Percentiles rank a stretch among this genome's conserved stretches.
Evolutionary conservation across 129 eudicot genomes (phyloP).

Genomic region (Flaveria ramosissima): DNA sequence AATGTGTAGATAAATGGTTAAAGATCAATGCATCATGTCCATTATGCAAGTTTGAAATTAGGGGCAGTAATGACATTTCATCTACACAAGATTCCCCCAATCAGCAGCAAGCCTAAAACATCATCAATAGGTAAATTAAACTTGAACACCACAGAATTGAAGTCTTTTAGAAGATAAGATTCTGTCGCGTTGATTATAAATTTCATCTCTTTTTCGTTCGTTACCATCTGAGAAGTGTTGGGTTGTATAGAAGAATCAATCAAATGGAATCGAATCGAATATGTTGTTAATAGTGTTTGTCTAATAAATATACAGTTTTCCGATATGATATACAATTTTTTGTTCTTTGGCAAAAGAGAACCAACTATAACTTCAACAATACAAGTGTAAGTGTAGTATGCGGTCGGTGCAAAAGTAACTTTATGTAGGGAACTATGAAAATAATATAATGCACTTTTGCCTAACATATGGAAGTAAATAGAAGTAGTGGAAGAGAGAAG

Average conservation of each 20-base stretch:
- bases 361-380: background rate
- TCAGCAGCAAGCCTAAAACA: slow-evolving; percentile 35
- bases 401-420: no score
- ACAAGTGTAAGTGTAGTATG: background rate
- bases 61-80: slow-evolving; percentile 35
- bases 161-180: slow-evolving; percentile 7
- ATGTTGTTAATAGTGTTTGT: slow-evolving; percentile 34
- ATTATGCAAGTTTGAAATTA: slow-evolving; percentile 64
- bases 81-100: slow-evolving; percentile 37
- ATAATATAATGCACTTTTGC: background rate
- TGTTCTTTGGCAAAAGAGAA: background rate
- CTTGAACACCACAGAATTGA: slow-evolving; percentile 2
- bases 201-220: background rate
- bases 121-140: slow-evolving; percentile 8
- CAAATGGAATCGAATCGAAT: slow-evolving; percentile 6
- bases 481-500: background rate
- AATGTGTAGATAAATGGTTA: slow-evolving; percentile 79
- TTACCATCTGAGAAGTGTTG: slow-evolving; percentile 24
- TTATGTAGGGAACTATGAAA: background rate
- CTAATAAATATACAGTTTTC: slow-evolving; percentile 31
- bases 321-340: background rate
- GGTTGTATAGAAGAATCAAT: slow-evolving; percentile 34
- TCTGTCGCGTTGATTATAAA: slow-evolving; percentile 14
- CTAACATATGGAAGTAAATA: background rate
- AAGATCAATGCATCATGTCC: slow-evolving; percentile 80